Conservation (phyloP, 2,329 filamentous ascomycete species). For the Calonectria multiphialidica region DNA sequence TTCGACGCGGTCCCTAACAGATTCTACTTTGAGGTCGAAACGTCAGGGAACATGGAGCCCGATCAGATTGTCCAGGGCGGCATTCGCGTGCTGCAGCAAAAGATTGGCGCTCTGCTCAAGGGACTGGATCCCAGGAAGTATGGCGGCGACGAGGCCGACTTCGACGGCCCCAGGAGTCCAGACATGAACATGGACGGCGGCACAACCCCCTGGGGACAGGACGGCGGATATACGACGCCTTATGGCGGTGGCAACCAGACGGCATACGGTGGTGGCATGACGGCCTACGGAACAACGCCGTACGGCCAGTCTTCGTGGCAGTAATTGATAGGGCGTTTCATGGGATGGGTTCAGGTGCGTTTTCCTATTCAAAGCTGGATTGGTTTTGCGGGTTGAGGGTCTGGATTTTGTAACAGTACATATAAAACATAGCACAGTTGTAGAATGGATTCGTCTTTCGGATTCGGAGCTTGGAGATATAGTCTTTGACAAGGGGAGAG, state of each 20-base stretch:
- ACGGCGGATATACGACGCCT: constrained; percentile 77
- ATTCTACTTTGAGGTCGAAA: constrained; percentile 96
- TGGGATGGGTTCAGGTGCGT: constrained; percentile 33
- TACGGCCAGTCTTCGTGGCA: constrained; percentile 66
- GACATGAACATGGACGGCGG: constrained; percentile 71
- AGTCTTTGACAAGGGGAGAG: background rate
- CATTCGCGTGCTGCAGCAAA: constrained; percentile 89
- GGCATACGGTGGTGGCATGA: constrained; percentile 73
- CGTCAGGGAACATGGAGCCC: constrained; percentile 87
- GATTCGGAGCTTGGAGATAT: constrained; percentile 11
- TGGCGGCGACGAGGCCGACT: constrained; percentile 68
- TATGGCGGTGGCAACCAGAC: constrained; percentile 73
- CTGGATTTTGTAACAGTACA: constrained; percentile 37
- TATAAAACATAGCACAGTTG: constrained; percentile 43
- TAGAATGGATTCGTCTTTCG: constrained; percentile 39
- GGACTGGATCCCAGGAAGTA: constrained; percentile 60
- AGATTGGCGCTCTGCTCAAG: constrained; percentile 84
- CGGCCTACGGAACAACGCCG: constrained; percentile 72
- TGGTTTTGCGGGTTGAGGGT: constrained; percentile 29
- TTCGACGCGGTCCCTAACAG: constrained; percentile 86
- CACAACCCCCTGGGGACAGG: constrained; percentile 65
- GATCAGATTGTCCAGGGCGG: constrained; percentile 91
- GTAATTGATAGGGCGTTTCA: constrained; percentile 45
- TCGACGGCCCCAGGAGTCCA: constrained; percentile 75
- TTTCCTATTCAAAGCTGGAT: constrained; percentile 35